Evolutionary conservation across 2,329 filamentous ascomycete genomes (phyloP).

Genomic region (Cladosporium sp.): DNA sequence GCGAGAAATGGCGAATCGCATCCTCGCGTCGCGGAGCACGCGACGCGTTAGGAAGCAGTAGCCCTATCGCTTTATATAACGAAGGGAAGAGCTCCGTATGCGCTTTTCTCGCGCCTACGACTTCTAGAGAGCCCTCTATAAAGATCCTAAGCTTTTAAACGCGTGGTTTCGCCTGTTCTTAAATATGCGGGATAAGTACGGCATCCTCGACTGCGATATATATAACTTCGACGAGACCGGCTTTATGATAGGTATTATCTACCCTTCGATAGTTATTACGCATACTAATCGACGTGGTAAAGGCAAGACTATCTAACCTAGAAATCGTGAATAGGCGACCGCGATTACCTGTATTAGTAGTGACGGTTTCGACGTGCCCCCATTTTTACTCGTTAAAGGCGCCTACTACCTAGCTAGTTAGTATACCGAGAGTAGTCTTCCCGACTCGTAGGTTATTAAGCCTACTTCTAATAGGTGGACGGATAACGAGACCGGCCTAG

Average conservation of each 20-base stretch:
- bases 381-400: conserved; percentile 25
- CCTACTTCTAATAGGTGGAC: background rate
- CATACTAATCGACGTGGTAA: conserved; percentile 15
- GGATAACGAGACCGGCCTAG: background rate
- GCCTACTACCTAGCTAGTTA: background rate
- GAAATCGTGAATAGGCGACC: conserved; percentile 27
- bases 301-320: conserved; percentile 17
- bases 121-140: background rate
- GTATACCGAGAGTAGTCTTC: conserved; percentile 10
- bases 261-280: conserved; percentile 20
- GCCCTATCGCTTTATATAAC: background rate
- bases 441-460: conserved; percentile 23
- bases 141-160: conserved; percentile 7
- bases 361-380: conserved; percentile 21
- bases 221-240: conserved; percentile 24
- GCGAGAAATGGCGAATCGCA: background rate
- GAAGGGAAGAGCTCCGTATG: background rate
- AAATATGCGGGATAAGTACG: conserved; percentile 11
- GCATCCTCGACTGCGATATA: conserved; percentile 15
- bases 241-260: conserved; percentile 22
- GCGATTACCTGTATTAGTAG: conserved; percentile 21
- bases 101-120: background rate
- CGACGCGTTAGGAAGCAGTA: background rate
- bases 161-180: conserved; percentile 13
- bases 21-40: background rate